Evolutionary conservation across 2,329 filamentous ascomycete genomes (phyloP).

Genomic region (Fusarium sp.): DNA sequence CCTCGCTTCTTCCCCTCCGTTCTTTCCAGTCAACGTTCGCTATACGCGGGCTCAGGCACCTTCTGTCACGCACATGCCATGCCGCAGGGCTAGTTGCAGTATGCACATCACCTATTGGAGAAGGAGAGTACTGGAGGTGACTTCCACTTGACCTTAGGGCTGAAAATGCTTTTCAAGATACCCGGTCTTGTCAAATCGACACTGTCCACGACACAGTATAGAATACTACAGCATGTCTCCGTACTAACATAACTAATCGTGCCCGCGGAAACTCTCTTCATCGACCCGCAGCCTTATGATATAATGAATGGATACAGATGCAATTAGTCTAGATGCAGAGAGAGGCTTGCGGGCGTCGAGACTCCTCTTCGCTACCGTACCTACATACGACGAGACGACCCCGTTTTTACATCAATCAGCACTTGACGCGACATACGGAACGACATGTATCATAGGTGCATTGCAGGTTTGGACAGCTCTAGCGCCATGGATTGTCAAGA

Average conservation of each 20-base stretch:
- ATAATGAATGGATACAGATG: neutral
- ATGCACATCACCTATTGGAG: slow-evolving; percentile 40
- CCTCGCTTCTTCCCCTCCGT: slow-evolving; percentile 32
- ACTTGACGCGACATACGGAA: slow-evolving; percentile 22
- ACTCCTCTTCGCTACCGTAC: neutral
- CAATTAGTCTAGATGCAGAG: neutral
- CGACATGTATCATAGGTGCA: slow-evolving; percentile 1
- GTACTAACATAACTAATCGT: neutral
- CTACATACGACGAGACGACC: neutral
- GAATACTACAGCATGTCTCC: neutral
- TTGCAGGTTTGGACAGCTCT: slow-evolving; percentile 1
- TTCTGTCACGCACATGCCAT: slow-evolving; percentile 33
- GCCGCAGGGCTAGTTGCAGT: slow-evolving; percentile 39
- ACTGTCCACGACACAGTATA: slow-evolving; percentile 18
- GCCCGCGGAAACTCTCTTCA: slow-evolving; percentile 2
- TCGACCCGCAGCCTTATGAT: slow-evolving; percentile 8
- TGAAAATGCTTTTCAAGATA: slow-evolving; percentile 27
- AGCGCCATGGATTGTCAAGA: slow-evolving; percentile 23
- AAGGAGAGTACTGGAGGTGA: slow-evolving; percentile 2
- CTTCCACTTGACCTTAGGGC: slow-evolving; percentile 33
- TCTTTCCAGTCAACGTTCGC: slow-evolving; percentile 37
- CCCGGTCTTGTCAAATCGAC: slow-evolving; percentile 11
- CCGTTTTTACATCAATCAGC: slow-evolving; percentile 4
- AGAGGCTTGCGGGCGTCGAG: slow-evolving; percentile 19
- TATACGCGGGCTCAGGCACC: slow-evolving; percentile 38